Evolutionary conservation across 2,329 filamentous ascomycete species (phyloP).

Genomic region (Xylariaceae sp.): DNA sequence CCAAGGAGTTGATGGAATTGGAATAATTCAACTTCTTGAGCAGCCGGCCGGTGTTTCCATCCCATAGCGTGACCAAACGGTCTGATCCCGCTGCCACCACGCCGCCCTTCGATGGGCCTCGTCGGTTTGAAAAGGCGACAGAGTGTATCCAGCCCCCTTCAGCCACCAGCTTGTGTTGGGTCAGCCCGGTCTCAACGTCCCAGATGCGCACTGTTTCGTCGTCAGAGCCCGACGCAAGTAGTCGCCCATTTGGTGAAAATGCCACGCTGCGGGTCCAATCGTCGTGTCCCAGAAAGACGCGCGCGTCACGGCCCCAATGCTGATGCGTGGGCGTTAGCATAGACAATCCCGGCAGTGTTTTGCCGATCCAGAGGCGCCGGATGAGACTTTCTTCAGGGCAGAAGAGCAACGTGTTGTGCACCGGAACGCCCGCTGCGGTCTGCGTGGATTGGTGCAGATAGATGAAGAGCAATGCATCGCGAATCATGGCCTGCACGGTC

Average conservation of each 20-base stretch:
- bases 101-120: neutral
- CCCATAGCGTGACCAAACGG: neutral
- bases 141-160: neutral
- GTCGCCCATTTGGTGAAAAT: neutral
- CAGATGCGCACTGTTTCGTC: neutral
- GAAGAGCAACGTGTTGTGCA: neutral
- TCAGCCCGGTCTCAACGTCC: neutral
- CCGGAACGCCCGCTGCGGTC: neutral
- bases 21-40: neutral
- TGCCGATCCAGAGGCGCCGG: neutral
- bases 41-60: neutral
- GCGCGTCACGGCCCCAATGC: neutral
- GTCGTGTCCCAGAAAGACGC: neutral
- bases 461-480: neutral
- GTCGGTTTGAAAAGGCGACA: neutral
- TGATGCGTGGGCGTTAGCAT: neutral
- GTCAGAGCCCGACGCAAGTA: neutral
- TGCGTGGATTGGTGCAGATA: neutral
- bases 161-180: neutral
- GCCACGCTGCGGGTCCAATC: neutral
- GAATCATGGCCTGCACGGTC: neutral
- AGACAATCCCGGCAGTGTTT: neutral
- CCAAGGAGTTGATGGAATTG: neutral
- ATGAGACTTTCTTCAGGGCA: neutral
- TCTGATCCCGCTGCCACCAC: neutral